Conservation (phyloP, 345 rosid genomes). For the Moricandia moricandioides region DNA sequence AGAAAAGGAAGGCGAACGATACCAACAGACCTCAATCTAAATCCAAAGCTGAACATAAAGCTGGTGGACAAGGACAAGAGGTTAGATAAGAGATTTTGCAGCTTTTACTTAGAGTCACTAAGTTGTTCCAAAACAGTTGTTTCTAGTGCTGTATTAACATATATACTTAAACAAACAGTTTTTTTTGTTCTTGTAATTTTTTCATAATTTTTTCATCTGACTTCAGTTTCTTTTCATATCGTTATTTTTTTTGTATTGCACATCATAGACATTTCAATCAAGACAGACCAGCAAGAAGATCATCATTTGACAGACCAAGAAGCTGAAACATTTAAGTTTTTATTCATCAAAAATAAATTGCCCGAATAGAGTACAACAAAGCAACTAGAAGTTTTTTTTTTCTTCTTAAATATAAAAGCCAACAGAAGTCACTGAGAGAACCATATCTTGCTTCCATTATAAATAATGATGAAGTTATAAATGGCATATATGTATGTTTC, state of each 20-base stretch:
- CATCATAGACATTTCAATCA: not conserved
- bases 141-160: no score
- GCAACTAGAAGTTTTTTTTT: not conserved
- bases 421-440: not conserved
- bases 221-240: not conserved
- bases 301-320: not conserved
- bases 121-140: no score
- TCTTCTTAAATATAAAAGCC: not conserved
- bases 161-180: no score
- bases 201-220: no score
- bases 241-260: not conserved
- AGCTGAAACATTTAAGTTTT: not conserved
- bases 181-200: no score
- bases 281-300: not conserved
- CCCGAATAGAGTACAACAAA: not conserved
- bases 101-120: not conserved
- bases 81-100: conserved; percentile 28
- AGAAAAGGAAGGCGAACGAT: conserved; percentile 50
- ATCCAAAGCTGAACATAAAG: conserved; percentile 18
- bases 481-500: not conserved
- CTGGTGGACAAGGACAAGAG: conserved; percentile 33
- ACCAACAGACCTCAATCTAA: conserved; percentile 32
- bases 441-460: not conserved
- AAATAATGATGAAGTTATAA: conserved; percentile 10
- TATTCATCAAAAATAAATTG: not conserved